Conservation (phyloP, 441 rosid genomes). For the Euphorbia celastroides region DNA sequence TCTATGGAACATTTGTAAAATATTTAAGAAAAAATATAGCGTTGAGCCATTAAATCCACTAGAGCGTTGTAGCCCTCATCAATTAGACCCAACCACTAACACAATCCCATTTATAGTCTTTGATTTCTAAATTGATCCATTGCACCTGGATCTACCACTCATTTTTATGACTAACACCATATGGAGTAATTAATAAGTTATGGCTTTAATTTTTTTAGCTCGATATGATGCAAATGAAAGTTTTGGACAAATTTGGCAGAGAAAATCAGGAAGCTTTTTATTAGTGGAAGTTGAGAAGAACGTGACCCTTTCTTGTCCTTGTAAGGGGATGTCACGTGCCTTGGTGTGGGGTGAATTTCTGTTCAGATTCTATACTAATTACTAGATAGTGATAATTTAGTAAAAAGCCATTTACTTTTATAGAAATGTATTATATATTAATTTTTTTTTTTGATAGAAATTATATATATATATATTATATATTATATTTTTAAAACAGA, state of each 20-base stretch:
- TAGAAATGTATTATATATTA: not conserved
- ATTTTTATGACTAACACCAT: not conserved
- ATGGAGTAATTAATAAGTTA: not conserved
- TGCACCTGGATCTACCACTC: not conserved
- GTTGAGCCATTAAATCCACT: not conserved
- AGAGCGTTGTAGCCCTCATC: not conserved
- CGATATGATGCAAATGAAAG: no score
- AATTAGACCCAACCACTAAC: not conserved
- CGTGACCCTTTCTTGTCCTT: slow-evolving; percentile 7
- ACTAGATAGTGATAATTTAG: not conserved
- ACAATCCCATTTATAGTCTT: not conserved
- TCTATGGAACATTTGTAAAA: no score
- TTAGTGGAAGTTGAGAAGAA: not conserved
- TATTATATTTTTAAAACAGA: no score
- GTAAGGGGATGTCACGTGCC: slow-evolving; percentile 5
- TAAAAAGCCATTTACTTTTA: not conserved
- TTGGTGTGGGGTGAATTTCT: not conserved
- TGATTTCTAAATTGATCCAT: not conserved
- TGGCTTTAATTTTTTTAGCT: not conserved
- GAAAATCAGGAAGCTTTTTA: not conserved
- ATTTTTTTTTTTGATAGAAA: no score
- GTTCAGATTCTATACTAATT: not conserved
- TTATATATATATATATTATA: no score
- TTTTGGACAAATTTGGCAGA: not conserved
- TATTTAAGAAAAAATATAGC: no score